Evolutionary conservation across 768 basidiomycete species (phyloP).

Genomic region (Antrodiella citrinella): DNA sequence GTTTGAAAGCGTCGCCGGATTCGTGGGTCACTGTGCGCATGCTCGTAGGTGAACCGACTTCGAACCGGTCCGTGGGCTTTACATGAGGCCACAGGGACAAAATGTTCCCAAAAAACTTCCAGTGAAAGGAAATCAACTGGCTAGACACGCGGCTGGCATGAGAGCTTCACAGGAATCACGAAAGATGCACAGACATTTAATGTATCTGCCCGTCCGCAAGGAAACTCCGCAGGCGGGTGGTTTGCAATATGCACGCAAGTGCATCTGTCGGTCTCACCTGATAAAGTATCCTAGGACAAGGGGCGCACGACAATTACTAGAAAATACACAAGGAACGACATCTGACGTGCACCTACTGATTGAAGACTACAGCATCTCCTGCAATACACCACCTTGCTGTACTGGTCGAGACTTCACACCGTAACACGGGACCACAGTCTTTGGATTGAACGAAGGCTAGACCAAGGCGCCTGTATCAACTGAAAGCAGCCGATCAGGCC

Average conservation of each 20-base stretch:
- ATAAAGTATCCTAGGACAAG: neutral
- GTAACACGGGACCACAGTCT: neutral
- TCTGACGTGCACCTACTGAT: neutral
- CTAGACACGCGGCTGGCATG: neutral
- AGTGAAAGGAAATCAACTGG: neutral
- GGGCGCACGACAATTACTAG: neutral
- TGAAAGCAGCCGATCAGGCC: too few relatives aligned
- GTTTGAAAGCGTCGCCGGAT: neutral
- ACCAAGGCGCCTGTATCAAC: too few relatives aligned
- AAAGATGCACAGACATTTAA: too few relatives aligned
- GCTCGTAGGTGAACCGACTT: neutral
- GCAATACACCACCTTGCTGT: neutral
- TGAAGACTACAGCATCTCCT: too few relatives aligned
- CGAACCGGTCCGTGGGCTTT: neutral
- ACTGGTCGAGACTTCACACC: neutral
- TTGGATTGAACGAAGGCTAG: too few relatives aligned
- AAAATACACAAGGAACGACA: neutral
- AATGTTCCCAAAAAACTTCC: too few relatives aligned
- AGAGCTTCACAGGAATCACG: too few relatives aligned
- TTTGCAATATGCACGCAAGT: too few relatives aligned
- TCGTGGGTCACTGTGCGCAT: neutral
- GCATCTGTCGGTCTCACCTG: too few relatives aligned
- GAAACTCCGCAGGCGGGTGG: too few relatives aligned
- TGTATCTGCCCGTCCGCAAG: too few relatives aligned
- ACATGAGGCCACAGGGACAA: too few relatives aligned